Conservation (phyloP, 208 protist species). For the Crithidia fasciculata region DNA sequence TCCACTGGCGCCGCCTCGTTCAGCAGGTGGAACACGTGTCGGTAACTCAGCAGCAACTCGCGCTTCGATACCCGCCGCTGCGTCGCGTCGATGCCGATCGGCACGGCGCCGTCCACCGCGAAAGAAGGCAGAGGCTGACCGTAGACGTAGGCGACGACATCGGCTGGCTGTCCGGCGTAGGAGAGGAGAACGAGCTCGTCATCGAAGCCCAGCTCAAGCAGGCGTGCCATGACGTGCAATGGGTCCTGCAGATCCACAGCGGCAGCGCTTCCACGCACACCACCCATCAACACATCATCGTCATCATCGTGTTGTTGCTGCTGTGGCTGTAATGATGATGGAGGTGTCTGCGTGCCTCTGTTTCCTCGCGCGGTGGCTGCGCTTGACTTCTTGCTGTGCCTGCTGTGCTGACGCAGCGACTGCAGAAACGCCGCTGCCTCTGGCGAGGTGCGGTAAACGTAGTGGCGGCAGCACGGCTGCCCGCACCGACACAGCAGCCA, state of each 20-base stretch:
- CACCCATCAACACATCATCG: neutral
- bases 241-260: conserved; percentile 9
- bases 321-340: neutral
- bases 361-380: no score
- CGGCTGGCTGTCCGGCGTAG: conserved; percentile 34
- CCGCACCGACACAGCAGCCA: conserved; percentile 63
- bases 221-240: conserved; percentile 27
- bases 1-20: conserved; percentile 55
- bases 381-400: neutral
- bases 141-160: conserved; percentile 50
- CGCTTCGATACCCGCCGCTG: conserved; percentile 37
- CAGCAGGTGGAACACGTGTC: conserved; percentile 70
- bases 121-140: conserved; percentile 40
- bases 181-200: conserved; percentile 69
- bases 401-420: neutral
- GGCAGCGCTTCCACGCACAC: neutral
- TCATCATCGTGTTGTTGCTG: neutral
- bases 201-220: conserved; percentile 58
- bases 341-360: no score
- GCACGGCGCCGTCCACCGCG: neutral
- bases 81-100: conserved; percentile 20
- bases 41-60: conserved; percentile 58
- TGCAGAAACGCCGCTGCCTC: conserved; percentile 23
- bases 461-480: conserved; percentile 56
- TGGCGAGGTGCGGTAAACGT: conserved; percentile 42